Evolutionary conservation across 768 basidiomycete genomes (phyloP).

Genomic region (Xanthoconium stramineum): DNA sequence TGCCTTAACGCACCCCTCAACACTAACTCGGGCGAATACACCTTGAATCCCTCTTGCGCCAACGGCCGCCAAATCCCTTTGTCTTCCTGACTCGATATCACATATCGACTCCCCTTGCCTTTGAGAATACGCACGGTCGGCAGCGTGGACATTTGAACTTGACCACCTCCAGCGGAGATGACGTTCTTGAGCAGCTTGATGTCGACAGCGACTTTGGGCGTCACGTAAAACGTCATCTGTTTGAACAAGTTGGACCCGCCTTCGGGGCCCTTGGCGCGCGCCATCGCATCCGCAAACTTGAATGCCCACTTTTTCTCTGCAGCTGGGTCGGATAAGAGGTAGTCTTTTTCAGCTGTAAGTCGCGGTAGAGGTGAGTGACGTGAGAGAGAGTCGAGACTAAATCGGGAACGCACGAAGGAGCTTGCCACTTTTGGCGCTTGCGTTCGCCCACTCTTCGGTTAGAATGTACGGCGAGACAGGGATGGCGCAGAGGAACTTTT

Average conservation of each 20-base stretch:
- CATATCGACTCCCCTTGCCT: constrained; percentile 47
- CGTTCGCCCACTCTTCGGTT: constrained; percentile 63
- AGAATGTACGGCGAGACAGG: constrained; percentile 61
- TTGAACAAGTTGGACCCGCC: constrained; percentile 53
- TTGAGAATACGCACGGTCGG: constrained; percentile 57
- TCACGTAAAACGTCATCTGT: constrained; percentile 72
- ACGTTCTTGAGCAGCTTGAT: constrained; percentile 64
- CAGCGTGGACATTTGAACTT: constrained; percentile 48
- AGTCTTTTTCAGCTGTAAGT: constrained; percentile 57
- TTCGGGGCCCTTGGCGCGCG: constrained; percentile 47
- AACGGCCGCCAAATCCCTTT: constrained; percentile 64
- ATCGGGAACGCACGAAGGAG: constrained; percentile 56
- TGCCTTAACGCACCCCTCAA: constrained; percentile 64
- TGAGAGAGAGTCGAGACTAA: neutral
- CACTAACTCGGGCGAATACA: constrained; percentile 72
- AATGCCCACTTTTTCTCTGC: constrained; percentile 69
- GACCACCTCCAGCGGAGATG: constrained; percentile 66
- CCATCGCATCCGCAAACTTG: constrained; percentile 57
- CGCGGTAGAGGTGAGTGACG: neutral
- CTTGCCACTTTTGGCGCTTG: constrained; percentile 50
- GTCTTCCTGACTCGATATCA: constrained; percentile 69
- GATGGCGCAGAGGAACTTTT: constrained; percentile 83
- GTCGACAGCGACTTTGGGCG: constrained; percentile 59
- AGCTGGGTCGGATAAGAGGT: constrained; percentile 53
- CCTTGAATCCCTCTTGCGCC: constrained; percentile 42